Base-by-base conservation (phyloP, 805 yeast genomes). In the Candida oleophila region DNA sequence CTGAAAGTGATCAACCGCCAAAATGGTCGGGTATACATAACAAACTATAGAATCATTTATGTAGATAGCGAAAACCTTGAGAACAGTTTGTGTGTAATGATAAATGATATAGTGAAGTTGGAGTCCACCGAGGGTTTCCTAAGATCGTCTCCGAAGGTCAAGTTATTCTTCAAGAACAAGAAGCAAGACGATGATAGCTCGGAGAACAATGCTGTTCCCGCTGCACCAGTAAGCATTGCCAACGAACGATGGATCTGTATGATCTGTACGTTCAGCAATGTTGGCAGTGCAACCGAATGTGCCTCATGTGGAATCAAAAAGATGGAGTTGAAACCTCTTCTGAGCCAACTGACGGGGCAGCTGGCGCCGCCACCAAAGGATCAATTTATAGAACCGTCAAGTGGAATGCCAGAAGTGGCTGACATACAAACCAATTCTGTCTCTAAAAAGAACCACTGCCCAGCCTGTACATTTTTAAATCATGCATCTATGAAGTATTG, bases 221-320 rank as follows among this genome's bases (percentile, higher is more conserved):
- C 14, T 15, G n/a, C 20, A 41, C 32, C 25, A 15, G 3, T 37
- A 19, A 28, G 30, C 18, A 30, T 19, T 7, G 28, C 18, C 7
- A 9, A 36, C 21, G 49, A 60, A 15, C 68, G 74, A 25, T 92
- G 99, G 99, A 76, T 77, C 1, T 92, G 99, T 62, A 85, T 86
- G n/a, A 91, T 94, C 2, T 92, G 99, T 64, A 80, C 81, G n/a
- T 87, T 73, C 59, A 72, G 83, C 21, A 89, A 89, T 57, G 64
- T 57, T 39, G 49, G 64, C 20, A 35, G 49, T 7, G 40, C 52
- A 12, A 51, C 52, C 8, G 48, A 51, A 15, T 73, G 77, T 50
- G 60, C 56, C 1, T 64, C 73, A 5, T 73, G 77, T 56, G 77
- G 77, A 9, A 62, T 72, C 15, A 63, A 49, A 16, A 42, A 34